A percentile compares a stretch with the other conserved stretches of the same genome.
Conservation (phyloP, 139 green algal genomes). For the Penium margaritaceum region DNA sequence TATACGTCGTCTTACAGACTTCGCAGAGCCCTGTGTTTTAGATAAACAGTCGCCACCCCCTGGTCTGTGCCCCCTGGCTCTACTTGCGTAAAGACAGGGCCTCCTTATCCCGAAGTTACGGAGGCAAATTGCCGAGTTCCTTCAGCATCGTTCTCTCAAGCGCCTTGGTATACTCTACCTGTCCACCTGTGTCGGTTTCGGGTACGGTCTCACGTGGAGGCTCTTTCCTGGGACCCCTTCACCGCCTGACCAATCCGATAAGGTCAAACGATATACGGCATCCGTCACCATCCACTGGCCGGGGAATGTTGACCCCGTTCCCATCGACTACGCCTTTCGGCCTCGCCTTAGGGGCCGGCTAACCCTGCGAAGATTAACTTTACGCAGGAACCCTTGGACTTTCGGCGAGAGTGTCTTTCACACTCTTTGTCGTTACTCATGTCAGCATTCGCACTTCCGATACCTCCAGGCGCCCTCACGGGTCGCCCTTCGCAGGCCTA, state of each 20-base stretch:
- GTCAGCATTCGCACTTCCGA: constrained; percentile 63
- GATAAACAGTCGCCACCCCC: constrained; percentile 55
- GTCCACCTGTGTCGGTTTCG: constrained; percentile 67
- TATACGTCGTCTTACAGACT: constrained; percentile 47
- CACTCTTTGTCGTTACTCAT: constrained; percentile 63
- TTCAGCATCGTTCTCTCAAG: constrained; percentile 59
- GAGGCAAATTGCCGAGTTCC: constrained; percentile 64
- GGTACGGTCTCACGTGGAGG: constrained; percentile 50
- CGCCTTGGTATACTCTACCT: constrained; percentile 57
- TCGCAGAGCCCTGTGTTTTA: constrained; percentile 53
- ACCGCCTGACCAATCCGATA: too few relatives aligned
- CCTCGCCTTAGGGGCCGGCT: constrained; percentile 55
- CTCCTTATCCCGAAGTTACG: constrained; percentile 60
- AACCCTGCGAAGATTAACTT: constrained; percentile 48
- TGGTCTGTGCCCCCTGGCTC: too few relatives aligned
- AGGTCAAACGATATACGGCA: too few relatives aligned
- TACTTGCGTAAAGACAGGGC: too few relatives aligned
- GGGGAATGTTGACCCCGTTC: constrained; percentile 33
- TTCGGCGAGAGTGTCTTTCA: constrained; percentile 58
- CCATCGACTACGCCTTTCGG: constrained; percentile 38
- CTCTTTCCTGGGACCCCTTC: too few relatives aligned
- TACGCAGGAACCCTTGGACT: constrained; percentile 55
- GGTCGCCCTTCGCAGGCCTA: constrained; percentile 43
- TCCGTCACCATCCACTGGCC: too few relatives aligned
- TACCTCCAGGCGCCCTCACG: constrained; percentile 46